Base-by-base conservation (phyloP, 192 early-diverging fungal species). In the Podila verticillata region DNA sequence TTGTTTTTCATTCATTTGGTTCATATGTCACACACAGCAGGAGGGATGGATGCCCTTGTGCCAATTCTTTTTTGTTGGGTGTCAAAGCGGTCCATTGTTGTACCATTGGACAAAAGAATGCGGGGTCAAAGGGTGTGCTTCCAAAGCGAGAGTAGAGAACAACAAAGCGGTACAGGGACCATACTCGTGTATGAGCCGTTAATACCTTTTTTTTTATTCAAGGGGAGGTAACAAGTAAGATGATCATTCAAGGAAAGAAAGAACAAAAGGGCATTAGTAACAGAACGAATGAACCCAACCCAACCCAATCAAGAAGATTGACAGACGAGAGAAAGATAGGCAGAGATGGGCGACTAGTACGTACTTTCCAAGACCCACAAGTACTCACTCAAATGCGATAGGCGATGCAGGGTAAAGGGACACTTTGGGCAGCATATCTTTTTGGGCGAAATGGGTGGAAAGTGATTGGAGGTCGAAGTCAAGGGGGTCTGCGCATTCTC, bases 11-110 rank as follows among this genome's bases (percentile, higher is more conserved):
- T 19, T 49, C 12, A 39, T 24, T n/a, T 35, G 8, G 17, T 31
- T 70, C 13, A 9, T 15, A 30, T 22, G 8, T 62, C 34, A 17
- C 39, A 26, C 61, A n/a, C n/a, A n/a, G n/a, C n/a, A 32, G n/a
- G 32, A 39, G 34, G 61, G 35, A 31, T 24, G 35, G 34, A 20
- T 32, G 31, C 32, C 22, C 26, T 44, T 44, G 22, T 61, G 9
- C 34, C 31, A 26, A 24, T n/a, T 31, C 34, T 24, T 61, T 61
- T 70, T 73, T 73, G 71, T 73, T 73, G 71, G 71, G 71, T 22
- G 12, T 62, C 69, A 47, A 28, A 31, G 31, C 15, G 30, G 54
- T 24, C 10, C 26, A 48, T 1, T 26, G 15, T 60, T 2, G 4
- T 34, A 28, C 20, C 58, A 60, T 60, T 60, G 58, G 58, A 19